Evolutionary conservation across 345 rosid species (phyloP).

Genomic region (Boechera divaricarpa): DNA sequence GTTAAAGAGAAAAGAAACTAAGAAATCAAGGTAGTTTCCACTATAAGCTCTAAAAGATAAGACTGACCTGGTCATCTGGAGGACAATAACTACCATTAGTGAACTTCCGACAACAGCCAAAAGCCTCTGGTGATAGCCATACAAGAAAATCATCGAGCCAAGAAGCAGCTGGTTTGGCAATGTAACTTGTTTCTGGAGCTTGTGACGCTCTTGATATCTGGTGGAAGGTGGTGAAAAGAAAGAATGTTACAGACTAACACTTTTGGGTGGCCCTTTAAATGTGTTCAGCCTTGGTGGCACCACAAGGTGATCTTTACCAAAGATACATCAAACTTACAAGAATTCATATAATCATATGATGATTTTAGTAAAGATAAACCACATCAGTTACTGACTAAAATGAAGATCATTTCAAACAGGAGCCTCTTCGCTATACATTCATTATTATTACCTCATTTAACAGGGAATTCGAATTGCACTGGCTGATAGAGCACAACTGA

Average conservation of each 20-base stretch:
- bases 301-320: slow-evolving; percentile 33
- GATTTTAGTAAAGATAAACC: slow-evolving; percentile 16
- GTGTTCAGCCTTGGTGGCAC: slow-evolving; percentile 28
- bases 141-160: slow-evolving; percentile 98
- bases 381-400: slow-evolving; percentile 20
- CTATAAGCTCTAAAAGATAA: slow-evolving; percentile 28
- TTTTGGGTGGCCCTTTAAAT: slow-evolving; percentile 21
- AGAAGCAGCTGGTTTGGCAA: slow-evolving; percentile 98
- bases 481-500: slow-evolving; percentile 91
- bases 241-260: slow-evolving; percentile 22
- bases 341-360: slow-evolving; percentile 32
- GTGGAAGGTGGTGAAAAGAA: slow-evolving; percentile 29
- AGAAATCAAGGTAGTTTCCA: slow-evolving; percentile 21
- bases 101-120: slow-evolving; percentile 93
- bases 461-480: slow-evolving; percentile 84
- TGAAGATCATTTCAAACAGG: slow-evolving; percentile 1
- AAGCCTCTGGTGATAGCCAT: slow-evolving; percentile 95
- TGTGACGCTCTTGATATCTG: slow-evolving; percentile 89
- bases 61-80: slow-evolving; percentile 92
- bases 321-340: slow-evolving; percentile 29
- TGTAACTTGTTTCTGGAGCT: slow-evolving; percentile 77
- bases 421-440: neutral
- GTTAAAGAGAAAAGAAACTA: slow-evolving; percentile 8
- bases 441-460: slow-evolving; percentile 71
- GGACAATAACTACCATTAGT: slow-evolving; percentile 83